Conservation (phyloP, 495 filamentous ascomycete species). For the Cercophora samala region DNA sequence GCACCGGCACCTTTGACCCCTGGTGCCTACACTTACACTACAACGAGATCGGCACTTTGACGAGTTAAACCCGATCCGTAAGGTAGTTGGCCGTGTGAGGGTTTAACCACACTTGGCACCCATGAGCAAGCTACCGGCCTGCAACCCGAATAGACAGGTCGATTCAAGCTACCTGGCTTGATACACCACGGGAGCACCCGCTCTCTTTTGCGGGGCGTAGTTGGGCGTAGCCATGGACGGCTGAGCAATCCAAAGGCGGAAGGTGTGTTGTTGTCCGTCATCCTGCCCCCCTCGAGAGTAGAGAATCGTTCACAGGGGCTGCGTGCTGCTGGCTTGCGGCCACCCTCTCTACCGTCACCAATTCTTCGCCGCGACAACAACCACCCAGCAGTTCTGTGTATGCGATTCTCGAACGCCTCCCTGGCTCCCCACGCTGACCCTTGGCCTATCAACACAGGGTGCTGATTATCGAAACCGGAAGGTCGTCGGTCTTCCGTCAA, state of each 20-base stretch:
- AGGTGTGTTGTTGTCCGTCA: conserved; percentile 24
- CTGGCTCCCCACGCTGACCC: not conserved
- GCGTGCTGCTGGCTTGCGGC: not conserved
- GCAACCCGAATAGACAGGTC: conserved; percentile 18
- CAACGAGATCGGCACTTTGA: conserved; percentile 14
- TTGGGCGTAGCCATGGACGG: conserved; percentile 15
- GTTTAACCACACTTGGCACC: conserved; percentile 15
- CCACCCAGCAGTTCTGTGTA: not conserved
- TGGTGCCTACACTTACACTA: not conserved
- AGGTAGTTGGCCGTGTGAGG: conserved; percentile 8
- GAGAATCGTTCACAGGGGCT: conserved; percentile 9
- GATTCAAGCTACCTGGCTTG: conserved; percentile 2
- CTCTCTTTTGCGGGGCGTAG: conserved; percentile 13
- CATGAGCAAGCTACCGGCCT: conserved; percentile 9
- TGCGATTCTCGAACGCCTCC: not conserved
- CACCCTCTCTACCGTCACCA: not conserved
- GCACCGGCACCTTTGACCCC: not conserved
- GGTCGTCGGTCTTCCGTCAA: conserved; percentile 9
- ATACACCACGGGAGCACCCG: conserved; percentile 24
- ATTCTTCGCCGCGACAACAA: not conserved
- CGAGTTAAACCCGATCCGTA: conserved; percentile 15
- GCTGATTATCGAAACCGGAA: conserved; percentile 13
- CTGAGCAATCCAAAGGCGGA: conserved; percentile 25
- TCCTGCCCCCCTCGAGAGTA: conserved; percentile 16
- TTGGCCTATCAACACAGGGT: not conserved